A percentile compares a stretch with the other conserved stretches of the same genome.
These are phyloP conservation scores for Cadophora gregata DNA, from an alignment of 2,329 filamentous ascomycete genomes.

Conservation along the genomic window DNA sequence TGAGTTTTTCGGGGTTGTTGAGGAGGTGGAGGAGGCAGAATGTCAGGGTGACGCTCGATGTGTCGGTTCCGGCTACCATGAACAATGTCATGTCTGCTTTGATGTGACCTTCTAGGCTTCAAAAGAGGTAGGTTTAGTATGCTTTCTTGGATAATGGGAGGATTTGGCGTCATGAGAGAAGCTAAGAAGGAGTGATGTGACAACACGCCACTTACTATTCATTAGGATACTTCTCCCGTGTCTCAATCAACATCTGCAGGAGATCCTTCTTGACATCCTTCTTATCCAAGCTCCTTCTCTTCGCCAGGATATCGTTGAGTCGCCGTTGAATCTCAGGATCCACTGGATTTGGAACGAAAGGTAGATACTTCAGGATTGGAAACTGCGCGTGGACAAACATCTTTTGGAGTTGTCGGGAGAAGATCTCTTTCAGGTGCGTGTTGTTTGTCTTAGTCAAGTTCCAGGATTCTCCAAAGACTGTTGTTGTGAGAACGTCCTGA, in stretches of 20 bases:
- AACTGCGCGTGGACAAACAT: slow-evolving; percentile 24
- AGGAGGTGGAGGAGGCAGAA: slow-evolving; percentile 49
- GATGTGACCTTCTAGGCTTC: slow-evolving; percentile 26
- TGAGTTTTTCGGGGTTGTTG: slow-evolving; percentile 50
- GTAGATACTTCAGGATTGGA: slow-evolving; percentile 29
- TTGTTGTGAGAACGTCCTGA: slow-evolving; percentile 32
- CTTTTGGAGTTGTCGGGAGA: slow-evolving; percentile 21
- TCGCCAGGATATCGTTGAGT: slow-evolving; percentile 24
- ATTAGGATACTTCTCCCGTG: slow-evolving; percentile 16
- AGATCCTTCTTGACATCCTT: slow-evolving; percentile 26
- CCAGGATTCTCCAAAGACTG: slow-evolving; percentile 32
- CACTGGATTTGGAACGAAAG: slow-evolving; percentile 21
- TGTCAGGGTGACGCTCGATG: slow-evolving; percentile 24
- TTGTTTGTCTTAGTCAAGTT: slow-evolving; percentile 29
- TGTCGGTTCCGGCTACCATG: slow-evolving; percentile 33
- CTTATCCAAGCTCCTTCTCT: slow-evolving; percentile 18
- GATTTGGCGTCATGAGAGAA: neutral
- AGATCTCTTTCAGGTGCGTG: slow-evolving; percentile 23
- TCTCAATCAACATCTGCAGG: slow-evolving; percentile 33
- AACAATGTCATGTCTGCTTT: slow-evolving; percentile 34
- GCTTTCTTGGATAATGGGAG: too few species aligned
- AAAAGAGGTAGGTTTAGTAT: slow-evolving; percentile 22
- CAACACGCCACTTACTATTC: neutral
- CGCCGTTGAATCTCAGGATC: slow-evolving; percentile 16
- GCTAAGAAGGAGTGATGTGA: neutral